A percentile compares a stretch with the other conserved stretches of the same genome.
Evolutionary conservation across 495 filamentous ascomycete genomes (phyloP).

Genomic region (Chlorociboria aeruginascens): DNA sequence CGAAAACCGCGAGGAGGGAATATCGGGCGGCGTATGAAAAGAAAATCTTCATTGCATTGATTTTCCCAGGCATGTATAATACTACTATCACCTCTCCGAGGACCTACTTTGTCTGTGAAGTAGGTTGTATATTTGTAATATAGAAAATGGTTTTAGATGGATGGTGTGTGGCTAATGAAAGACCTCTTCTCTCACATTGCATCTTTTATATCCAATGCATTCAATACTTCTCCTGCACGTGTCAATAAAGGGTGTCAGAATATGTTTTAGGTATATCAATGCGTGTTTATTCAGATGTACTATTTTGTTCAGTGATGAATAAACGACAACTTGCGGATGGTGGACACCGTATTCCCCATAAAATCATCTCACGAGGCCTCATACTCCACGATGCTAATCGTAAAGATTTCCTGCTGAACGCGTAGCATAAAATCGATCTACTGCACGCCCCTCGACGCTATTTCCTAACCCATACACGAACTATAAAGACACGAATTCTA

Average conservation of each 20-base stretch:
- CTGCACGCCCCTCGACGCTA: too few species aligned
- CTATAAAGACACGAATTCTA: too few species aligned
- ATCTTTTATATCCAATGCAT: background rate
- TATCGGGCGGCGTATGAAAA: slow-evolving; percentile 13
- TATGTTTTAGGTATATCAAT: too few species aligned
- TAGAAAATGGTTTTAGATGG: background rate
- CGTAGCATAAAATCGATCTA: too few species aligned
- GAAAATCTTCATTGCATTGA: too few species aligned
- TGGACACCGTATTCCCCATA: background rate
- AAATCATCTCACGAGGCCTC: too few species aligned
- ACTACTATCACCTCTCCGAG: background rate
- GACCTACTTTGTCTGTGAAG: background rate
- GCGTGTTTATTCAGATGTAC: background rate
- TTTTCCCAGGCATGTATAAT: background rate
- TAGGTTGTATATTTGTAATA: slow-evolving; percentile 9
- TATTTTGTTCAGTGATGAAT: background rate
- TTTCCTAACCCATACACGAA: too few species aligned
- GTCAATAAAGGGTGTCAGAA: too few species aligned
- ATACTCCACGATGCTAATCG: too few species aligned
- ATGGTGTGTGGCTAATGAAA: background rate
- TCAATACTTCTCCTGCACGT: background rate
- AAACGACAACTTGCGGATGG: too few species aligned
- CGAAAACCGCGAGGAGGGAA: slow-evolving; percentile 1
- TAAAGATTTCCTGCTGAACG: too few species aligned
- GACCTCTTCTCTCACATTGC: slow-evolving; percentile 4